A percentile compares a stretch with the other conserved stretches of the same genome.
phyloP scores from a whole-genome alignment of 164 flowering plant species.

The Sextonia rubra region DNA sequence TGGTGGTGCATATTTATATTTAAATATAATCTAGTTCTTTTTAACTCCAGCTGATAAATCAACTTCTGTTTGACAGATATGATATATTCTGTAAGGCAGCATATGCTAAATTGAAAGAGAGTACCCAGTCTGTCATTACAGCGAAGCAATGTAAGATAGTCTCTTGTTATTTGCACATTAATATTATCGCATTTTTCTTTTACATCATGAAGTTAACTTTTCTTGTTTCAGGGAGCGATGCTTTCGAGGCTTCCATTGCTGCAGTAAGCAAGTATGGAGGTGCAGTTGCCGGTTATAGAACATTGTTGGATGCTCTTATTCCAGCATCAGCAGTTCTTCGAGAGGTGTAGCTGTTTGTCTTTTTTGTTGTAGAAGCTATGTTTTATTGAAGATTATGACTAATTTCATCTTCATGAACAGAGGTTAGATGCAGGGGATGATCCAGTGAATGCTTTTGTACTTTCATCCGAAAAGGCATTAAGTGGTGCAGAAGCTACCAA shows the following conservation, averaged over 20 bases:
- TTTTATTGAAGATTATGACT: neutral
- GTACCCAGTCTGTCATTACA: conserved; percentile 27
- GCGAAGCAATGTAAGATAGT: conserved; percentile 65
- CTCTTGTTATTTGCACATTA: neutral
- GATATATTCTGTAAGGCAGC: conserved; percentile 83
- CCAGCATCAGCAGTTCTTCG: conserved; percentile 72
- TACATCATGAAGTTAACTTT: neutral
- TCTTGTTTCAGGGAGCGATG: conserved; percentile 74
- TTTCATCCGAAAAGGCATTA: conserved; percentile 80
- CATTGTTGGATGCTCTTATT: conserved; percentile 88
- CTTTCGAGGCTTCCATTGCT: conserved; percentile 72
- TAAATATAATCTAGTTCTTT: neutral
- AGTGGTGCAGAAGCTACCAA: conserved; percentile 87
- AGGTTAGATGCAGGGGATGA: conserved; percentile 64
- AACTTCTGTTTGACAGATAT: conserved; percentile 43
- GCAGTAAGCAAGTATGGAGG: conserved; percentile 95
- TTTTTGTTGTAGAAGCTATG: neutral
- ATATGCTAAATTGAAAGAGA: conserved; percentile 56
- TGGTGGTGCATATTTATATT: too few species aligned
- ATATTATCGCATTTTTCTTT: neutral
- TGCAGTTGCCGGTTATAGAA: conserved; percentile 82
- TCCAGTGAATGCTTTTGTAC: conserved; percentile 63
- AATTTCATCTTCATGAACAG: conserved; percentile 32
- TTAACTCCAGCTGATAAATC: neutral
- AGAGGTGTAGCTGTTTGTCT: conserved; percentile 37